Percentiles rank a stretch among this genome's conserved stretches.
Conservation (phyloP, 1,139 yeast species). For the Candida gigantensis region DNA sequence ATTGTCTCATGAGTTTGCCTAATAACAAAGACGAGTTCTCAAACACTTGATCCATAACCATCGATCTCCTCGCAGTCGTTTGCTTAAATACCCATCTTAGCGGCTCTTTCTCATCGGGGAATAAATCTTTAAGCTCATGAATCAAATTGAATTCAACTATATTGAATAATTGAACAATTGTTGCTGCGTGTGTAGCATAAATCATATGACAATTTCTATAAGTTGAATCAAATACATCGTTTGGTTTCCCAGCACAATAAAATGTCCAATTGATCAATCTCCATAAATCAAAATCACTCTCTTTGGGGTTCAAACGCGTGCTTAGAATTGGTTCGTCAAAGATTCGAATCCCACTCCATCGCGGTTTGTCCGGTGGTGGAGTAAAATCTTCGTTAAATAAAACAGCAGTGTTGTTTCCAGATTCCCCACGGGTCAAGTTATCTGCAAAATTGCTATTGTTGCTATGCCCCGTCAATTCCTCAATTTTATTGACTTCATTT, state of each 20-base stretch:
- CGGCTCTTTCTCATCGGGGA: slow-evolving; percentile 8
- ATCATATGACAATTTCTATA: slow-evolving; percentile 25
- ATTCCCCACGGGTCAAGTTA: slow-evolving; percentile 16
- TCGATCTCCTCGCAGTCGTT: not conserved
- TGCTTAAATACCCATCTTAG: slow-evolving; percentile 3
- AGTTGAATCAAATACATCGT: slow-evolving; percentile 22
- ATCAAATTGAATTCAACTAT: slow-evolving; percentile 23
- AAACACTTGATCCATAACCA: slow-evolving; percentile 9
- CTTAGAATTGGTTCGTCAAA: slow-evolving; percentile 35
- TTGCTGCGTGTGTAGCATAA: slow-evolving; percentile 22
- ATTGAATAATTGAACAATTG: slow-evolving; percentile 23
- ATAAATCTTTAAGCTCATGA: slow-evolving; percentile 12
- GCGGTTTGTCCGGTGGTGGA: slow-evolving; percentile 3
- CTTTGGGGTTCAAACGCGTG: slow-evolving; percentile 23
- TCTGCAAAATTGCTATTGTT: slow-evolving; percentile 2
- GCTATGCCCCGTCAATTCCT: slow-evolving; percentile 5
- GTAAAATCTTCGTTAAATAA: slow-evolving; percentile 12
- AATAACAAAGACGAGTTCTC: slow-evolving; percentile 10
- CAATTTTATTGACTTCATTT: slow-evolving; percentile 20
- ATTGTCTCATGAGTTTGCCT: slow-evolving; percentile 19
- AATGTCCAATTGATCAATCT: slow-evolving; percentile 36
- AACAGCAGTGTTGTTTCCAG: slow-evolving; percentile 20
- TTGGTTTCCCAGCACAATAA: slow-evolving; percentile 32
- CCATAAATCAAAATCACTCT: slow-evolving; percentile 31
- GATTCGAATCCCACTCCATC: slow-evolving; percentile 20